These are phyloP conservation scores for Sistotremastrum niveocremeum DNA, from an alignment of 768 basidiomycete species.

Conservation along the genomic window DNA sequence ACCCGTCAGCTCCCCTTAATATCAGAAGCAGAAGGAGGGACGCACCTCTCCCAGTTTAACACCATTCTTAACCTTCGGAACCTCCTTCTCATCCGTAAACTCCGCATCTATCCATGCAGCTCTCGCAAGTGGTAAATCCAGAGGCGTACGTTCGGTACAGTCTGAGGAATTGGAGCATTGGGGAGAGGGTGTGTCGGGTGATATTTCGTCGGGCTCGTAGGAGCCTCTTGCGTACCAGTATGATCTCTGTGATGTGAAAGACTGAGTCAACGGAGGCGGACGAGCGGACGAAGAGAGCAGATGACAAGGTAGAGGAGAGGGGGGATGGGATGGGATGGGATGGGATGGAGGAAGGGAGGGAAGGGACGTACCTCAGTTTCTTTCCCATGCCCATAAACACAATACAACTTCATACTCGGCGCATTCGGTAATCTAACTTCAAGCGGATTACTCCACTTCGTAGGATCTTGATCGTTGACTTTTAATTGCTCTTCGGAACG, in stretches of 20 bases:
- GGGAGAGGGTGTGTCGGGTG: constrained; percentile 29
- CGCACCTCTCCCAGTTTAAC: constrained; percentile 69
- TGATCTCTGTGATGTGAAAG: neutral
- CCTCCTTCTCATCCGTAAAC: constrained; percentile 48
- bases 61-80: constrained; percentile 65
- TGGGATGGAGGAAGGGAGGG: neutral
- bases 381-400: constrained; percentile 91
- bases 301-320: no score
- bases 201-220: constrained; percentile 51
- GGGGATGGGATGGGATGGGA: no score
- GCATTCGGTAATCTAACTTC: constrained; percentile 77
- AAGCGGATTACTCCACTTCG: constrained; percentile 88
- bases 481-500: constrained; percentile 48
- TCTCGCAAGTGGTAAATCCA: constrained; percentile 42
- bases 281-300: no score
- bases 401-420: constrained; percentile 84
- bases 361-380: constrained; percentile 63
- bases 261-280: no score
- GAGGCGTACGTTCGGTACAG: constrained; percentile 32
- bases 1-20: no score
- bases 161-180: constrained; percentile 32
- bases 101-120: constrained; percentile 78
- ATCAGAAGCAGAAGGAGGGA: no score
- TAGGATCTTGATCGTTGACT: constrained; percentile 56
- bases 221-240: constrained; percentile 58